These are phyloP conservation scores for Fusarium luffae DNA, from an alignment of 2,329 filamentous ascomycete species.

Conservation along the genomic window DNA sequence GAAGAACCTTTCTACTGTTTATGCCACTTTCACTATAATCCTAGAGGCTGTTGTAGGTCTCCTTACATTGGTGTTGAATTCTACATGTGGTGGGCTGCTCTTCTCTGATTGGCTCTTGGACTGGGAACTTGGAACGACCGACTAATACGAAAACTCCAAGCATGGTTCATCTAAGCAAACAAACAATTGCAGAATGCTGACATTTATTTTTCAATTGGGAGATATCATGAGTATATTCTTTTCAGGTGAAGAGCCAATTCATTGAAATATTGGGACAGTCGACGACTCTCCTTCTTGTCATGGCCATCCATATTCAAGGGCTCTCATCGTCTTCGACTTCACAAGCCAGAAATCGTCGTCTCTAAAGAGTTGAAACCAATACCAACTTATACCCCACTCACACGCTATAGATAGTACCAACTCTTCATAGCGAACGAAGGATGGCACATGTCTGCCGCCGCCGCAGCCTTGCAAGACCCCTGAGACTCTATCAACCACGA, in stretches of 20 bases:
- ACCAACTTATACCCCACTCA: conserved; percentile 35
- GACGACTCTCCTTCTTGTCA: background rate
- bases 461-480: conserved; percentile 40
- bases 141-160: conserved; percentile 33
- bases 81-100: conserved; percentile 42
- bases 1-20: background rate
- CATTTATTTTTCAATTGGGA: background rate
- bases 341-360: conserved; percentile 25
- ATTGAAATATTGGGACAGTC: too few relatives aligned
- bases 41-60: background rate
- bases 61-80: conserved; percentile 35
- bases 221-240: background rate
- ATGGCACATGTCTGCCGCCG: conserved; percentile 43
- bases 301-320: background rate
- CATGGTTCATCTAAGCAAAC: conserved; percentile 5
- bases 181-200: background rate
- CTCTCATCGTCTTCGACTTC: background rate
- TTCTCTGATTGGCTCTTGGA: conserved; percentile 36
- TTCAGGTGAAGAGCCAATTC: background rate
- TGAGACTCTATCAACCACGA: conserved; percentile 41
- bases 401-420: conserved; percentile 22
- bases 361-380: conserved; percentile 14
- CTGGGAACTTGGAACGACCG: conserved; percentile 20
- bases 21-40: conserved; percentile 9
- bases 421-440: conserved; percentile 43